These are phyloP conservation scores for Arachnomyces sp. DNA, from an alignment of 2,329 filamentous ascomycete species.

Conservation along the genomic window DNA sequence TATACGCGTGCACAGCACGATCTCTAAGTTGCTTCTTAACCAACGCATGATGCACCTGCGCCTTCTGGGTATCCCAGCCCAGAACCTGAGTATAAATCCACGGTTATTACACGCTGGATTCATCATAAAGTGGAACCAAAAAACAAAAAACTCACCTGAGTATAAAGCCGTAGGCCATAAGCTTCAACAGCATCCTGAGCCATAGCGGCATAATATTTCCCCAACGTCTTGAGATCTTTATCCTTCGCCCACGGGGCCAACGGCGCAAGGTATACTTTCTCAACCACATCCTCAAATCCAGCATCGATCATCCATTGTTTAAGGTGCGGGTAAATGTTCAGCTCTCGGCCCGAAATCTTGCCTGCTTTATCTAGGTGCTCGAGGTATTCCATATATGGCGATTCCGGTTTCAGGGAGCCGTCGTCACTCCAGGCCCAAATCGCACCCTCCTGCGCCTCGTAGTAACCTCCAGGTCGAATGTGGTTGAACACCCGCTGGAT, in stretches of 20 bases:
- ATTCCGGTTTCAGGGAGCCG: constrained; percentile 9
- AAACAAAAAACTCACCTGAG: no score
- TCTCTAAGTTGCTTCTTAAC: no score
- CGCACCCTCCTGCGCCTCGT: constrained; percentile 22
- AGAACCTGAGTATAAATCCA: constrained; percentile 16
- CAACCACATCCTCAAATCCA: constrained; percentile 25
- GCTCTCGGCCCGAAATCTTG: constrained; percentile 14
- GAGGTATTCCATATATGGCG: constrained; percentile 17
- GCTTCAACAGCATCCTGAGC: constrained; percentile 17
- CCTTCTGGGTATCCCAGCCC: no score
- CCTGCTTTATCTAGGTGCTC: constrained; percentile 16
- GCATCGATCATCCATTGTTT: constrained; percentile 21
- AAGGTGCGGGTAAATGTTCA: constrained; percentile 19
- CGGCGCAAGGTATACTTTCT: constrained; percentile 27
- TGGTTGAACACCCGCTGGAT: constrained; percentile 16
- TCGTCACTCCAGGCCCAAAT: constrained; percentile 17
- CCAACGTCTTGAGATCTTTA: constrained; percentile 42
- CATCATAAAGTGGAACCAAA: no score
- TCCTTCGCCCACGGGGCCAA: constrained; percentile 35
- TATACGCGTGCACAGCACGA: no score
- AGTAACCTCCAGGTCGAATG: constrained; percentile 22
- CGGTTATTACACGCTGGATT: no score
- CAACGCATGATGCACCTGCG: no score
- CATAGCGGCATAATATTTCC: constrained; percentile 20
- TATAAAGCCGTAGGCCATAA: constrained; percentile 21